phyloP scores from a whole-genome alignment of 148 eudicot genomes.

The Polygonum aviculare region DNA sequence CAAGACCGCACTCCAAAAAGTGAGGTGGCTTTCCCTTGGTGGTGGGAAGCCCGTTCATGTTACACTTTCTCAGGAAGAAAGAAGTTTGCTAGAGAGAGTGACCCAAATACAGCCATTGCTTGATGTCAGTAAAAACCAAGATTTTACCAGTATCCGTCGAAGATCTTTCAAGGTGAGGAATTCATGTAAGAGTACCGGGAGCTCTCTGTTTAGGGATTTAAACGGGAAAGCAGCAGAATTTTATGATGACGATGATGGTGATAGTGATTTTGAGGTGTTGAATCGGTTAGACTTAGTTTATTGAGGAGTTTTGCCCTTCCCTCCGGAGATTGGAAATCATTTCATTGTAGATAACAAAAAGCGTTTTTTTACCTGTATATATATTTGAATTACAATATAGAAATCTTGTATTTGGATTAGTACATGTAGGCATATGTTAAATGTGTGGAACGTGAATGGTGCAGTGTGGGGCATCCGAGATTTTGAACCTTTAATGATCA shows the following conservation, averaged over 20 bases:
- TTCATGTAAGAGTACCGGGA: slow-evolving; percentile 58
- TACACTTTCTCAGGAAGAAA: slow-evolving; percentile 61
- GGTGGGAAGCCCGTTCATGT: slow-evolving; percentile 15
- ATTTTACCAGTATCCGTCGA: slow-evolving; percentile 29
- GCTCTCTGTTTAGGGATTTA: slow-evolving; percentile 38
- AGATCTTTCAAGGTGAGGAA: slow-evolving; percentile 31
- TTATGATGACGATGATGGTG: not conserved
- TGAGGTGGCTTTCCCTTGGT: slow-evolving; percentile 16
- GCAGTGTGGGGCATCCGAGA: not conserved
- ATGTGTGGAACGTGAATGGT: not conserved
- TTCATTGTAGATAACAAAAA: not conserved
- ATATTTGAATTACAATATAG: not conserved
- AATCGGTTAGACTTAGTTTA: slow-evolving; percentile 49
- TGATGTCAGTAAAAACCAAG: slow-evolving; percentile 84
- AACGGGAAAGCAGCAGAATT: slow-evolving; percentile 1
- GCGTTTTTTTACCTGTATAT: not conserved
- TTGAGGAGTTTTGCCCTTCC: slow-evolving; percentile 13
- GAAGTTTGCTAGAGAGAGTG: slow-evolving; percentile 45
- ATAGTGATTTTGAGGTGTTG: slow-evolving; percentile 36
- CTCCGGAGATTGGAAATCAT: not conserved
- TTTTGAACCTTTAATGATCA: not conserved
- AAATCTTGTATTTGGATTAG: not conserved
- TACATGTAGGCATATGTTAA: not conserved
- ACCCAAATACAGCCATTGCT: slow-evolving; percentile 35
- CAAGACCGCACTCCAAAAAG: too few species aligned